phyloP scores from a whole-genome alignment of 2,329 filamentous ascomycete genomes.

The Ophioceras dolichostomum region DNA sequence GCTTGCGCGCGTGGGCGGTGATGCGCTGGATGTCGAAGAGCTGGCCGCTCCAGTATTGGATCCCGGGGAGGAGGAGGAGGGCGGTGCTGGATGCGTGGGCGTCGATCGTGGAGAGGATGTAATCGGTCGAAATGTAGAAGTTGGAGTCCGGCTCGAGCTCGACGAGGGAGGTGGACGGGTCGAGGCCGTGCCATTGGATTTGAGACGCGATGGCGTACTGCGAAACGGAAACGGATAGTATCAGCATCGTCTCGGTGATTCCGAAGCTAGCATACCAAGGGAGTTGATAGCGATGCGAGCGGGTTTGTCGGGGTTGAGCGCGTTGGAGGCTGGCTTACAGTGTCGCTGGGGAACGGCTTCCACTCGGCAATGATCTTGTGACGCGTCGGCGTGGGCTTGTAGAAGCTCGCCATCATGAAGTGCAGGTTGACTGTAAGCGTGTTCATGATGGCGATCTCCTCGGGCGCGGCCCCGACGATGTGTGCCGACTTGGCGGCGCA shows the following conservation, averaged over 20 bases:
- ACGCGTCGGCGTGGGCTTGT: conserved; percentile 48
- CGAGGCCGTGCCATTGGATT: conserved; percentile 55
- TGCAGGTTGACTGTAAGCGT: conserved; percentile 75
- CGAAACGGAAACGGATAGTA: too few relatives aligned
- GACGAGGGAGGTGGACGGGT: conserved; percentile 58
- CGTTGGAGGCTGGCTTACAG: conserved; percentile 33
- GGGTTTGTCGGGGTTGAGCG: background rate
- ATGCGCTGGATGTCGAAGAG: conserved; percentile 73
- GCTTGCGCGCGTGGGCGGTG: conserved; percentile 56
- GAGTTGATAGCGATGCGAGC: too few relatives aligned
- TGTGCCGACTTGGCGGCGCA: conserved; percentile 58
- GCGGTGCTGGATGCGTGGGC: conserved; percentile 61
- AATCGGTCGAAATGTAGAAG: conserved; percentile 55
- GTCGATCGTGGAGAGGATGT: conserved; percentile 63
- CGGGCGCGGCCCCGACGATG: conserved; percentile 59
- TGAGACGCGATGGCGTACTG: conserved; percentile 79
- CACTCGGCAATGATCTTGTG: conserved; percentile 84
- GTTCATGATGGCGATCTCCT: conserved; percentile 80
- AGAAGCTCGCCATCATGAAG: conserved; percentile 75
- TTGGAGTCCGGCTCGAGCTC: conserved; percentile 54
- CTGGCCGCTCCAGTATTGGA: conserved; percentile 90
- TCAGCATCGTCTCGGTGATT: too few relatives aligned
- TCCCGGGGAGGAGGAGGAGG: conserved; percentile 68
- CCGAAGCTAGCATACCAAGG: too few relatives aligned
- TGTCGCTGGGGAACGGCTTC: conserved; percentile 82